A percentile compares a stretch with the other conserved stretches of the same genome.
phyloP scores from a whole-genome alignment of 1,139 yeast species.

The Hyphopichia buzzinii region DNA sequence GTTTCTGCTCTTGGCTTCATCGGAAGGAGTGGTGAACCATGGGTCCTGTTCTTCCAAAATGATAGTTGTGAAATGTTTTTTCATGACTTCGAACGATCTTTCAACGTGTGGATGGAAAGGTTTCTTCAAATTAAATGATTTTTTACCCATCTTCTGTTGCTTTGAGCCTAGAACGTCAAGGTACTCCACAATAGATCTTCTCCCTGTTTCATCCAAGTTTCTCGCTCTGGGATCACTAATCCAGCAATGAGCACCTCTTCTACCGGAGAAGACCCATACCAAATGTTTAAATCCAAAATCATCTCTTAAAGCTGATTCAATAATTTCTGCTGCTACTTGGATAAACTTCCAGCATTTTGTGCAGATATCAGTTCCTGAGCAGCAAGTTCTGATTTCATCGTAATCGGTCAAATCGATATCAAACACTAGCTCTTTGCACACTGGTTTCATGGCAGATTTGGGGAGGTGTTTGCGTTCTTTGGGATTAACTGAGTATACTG shows the following conservation, averaged over 20 bases:
- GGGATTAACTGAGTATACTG: conserved; percentile 85
- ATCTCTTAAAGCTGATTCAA: conserved; percentile 69
- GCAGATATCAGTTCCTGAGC: conserved; percentile 83
- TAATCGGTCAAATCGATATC: conserved; percentile 98
- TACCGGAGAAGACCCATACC: conserved; percentile 96
- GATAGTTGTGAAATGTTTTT: conserved; percentile 59
- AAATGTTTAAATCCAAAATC: conserved; percentile 89
- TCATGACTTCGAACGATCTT: conserved; percentile 69
- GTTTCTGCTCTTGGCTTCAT: conserved; percentile 37
- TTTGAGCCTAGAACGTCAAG: conserved; percentile 70
- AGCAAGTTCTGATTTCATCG: conserved; percentile 91
- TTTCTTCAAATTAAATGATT: conserved; percentile 52
- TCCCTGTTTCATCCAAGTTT: conserved; percentile 62
- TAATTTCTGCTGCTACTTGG: conserved; percentile 76
- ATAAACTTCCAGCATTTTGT: conserved; percentile 92
- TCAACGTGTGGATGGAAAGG: conserved; percentile 90
- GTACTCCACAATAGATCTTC: conserved; percentile 81
- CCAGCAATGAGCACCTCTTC: conserved; percentile 99
- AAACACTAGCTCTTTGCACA: conserved; percentile 83
- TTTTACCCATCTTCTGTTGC: conserved; percentile 31
- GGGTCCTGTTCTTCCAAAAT: conserved; percentile 85
- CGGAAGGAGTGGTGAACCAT: conserved; percentile 42
- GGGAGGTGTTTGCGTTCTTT: conserved; percentile 78
- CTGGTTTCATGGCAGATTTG: conserved; percentile 75
- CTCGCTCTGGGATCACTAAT: conserved; percentile 85